Percentiles rank a stretch among this genome's conserved stretches.
These are phyloP conservation scores for Neonectria magnoliae DNA, from an alignment of 2,329 filamentous ascomycete species.

Conservation along the genomic window DNA sequence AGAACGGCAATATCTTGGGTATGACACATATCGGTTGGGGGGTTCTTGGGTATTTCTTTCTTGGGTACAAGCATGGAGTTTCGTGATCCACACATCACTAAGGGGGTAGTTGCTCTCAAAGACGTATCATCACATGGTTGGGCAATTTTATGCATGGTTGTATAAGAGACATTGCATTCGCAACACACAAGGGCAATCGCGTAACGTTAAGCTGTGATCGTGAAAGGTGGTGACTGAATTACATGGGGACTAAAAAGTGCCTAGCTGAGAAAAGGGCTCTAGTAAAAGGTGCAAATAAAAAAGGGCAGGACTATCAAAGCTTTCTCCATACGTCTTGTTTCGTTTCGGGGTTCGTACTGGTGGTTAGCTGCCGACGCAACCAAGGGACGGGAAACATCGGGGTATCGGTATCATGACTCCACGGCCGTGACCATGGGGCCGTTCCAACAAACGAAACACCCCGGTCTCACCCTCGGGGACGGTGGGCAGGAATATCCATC, in stretches of 20 bases:
- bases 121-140: conserved; percentile 7
- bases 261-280: conserved; percentile 49
- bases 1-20: neutral
- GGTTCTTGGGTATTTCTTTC: conserved; percentile 1
- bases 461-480: conserved; percentile 27
- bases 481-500: conserved; percentile 45
- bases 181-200: conserved; percentile 10
- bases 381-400: conserved; percentile 38
- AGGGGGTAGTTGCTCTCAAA: neutral
- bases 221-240: conserved; percentile 54
- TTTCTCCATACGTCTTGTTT: conserved; percentile 44
- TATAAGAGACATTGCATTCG: conserved; percentile 15
- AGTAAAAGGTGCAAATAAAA: conserved; percentile 48
- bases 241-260: conserved; percentile 58
- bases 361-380: conserved; percentile 37
- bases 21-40: conserved; percentile 7
- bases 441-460: conserved; percentile 29
- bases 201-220: conserved; percentile 55
- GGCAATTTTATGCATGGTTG: conserved; percentile 8
- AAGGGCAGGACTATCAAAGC: conserved; percentile 51
- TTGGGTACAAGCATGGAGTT: conserved; percentile 41
- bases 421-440: conserved; percentile 34
- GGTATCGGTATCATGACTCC: conserved; percentile 42
- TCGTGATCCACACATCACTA: conserved; percentile 5
- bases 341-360: conserved; percentile 35